phyloP scores from a whole-genome alignment of 2,329 filamentous ascomycete genomes.

The Microsporum ferrugineum region DNA sequence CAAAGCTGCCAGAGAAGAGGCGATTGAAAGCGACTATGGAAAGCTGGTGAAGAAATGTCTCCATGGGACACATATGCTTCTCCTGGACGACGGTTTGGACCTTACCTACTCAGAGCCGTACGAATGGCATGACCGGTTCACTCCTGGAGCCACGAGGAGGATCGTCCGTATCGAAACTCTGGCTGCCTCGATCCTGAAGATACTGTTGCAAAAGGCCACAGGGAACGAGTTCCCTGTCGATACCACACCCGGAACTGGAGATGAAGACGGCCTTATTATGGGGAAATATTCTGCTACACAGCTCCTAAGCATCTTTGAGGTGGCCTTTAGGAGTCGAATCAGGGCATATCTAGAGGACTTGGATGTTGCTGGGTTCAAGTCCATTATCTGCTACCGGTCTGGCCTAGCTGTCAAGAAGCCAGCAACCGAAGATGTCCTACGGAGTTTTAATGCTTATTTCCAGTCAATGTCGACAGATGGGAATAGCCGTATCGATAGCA shows the following conservation, averaged over 20 bases:
- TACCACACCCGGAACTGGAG: neutral
- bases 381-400: constrained; percentile 68
- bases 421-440: constrained; percentile 32
- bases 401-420: constrained; percentile 54
- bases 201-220: constrained; percentile 19
- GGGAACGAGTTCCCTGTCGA: neutral
- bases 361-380: constrained; percentile 69
- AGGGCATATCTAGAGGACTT: constrained; percentile 48
- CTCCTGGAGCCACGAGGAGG: constrained; percentile 52
- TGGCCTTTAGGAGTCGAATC: constrained; percentile 43
- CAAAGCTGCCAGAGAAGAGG: constrained; percentile 38
- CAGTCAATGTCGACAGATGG: constrained; percentile 19
- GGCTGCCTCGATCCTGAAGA: constrained; percentile 52
- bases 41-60: constrained; percentile 55
- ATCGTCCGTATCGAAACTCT: constrained; percentile 69
- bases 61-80: constrained; percentile 57
- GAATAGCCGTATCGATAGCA: constrained; percentile 39
- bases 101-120: constrained; percentile 47
- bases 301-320: constrained; percentile 2
- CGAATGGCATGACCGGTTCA: constrained; percentile 55
- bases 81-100: constrained; percentile 68
- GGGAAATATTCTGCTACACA: neutral
- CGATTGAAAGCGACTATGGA: constrained; percentile 41
- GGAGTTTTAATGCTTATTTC: constrained; percentile 19
- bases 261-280: neutral